phyloP scores from a whole-genome alignment of 768 basidiomycete species.

The Mycena capillaripes region DNA sequence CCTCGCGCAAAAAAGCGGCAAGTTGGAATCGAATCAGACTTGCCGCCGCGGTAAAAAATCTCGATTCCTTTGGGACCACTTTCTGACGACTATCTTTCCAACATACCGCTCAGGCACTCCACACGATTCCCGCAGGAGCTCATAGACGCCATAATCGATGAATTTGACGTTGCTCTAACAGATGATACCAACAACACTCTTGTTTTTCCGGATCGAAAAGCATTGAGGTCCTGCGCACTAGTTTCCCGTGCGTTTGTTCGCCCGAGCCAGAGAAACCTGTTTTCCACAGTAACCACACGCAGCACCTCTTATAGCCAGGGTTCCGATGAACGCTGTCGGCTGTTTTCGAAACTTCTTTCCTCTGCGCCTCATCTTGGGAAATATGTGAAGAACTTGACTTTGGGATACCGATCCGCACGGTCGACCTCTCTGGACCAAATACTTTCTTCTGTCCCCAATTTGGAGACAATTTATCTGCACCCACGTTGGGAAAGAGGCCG shows the following conservation, averaged over 20 bases:
- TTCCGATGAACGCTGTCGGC: background rate
- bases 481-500: background rate
- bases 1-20: background rate
- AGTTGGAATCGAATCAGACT: background rate
- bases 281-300: background rate
- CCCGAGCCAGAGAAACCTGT: conserved; percentile 9
- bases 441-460: background rate
- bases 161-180: background rate
- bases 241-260: conserved; percentile 9
- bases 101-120: background rate
- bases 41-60: background rate
- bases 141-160: conserved; percentile 18
- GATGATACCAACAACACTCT: background rate
- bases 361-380: background rate
- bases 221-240: background rate
- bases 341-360: conserved; percentile 1
- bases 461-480: background rate
- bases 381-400: background rate
- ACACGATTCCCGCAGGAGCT: conserved; percentile 22
- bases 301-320: too few species aligned
- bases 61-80: background rate
- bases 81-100: background rate
- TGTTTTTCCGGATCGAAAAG: background rate
- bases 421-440: conserved; percentile 4
- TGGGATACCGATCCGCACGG: background rate